Conservation (phyloP, 2,329 filamentous ascomycete genomes). For the Cladosporium sp. region DNA sequence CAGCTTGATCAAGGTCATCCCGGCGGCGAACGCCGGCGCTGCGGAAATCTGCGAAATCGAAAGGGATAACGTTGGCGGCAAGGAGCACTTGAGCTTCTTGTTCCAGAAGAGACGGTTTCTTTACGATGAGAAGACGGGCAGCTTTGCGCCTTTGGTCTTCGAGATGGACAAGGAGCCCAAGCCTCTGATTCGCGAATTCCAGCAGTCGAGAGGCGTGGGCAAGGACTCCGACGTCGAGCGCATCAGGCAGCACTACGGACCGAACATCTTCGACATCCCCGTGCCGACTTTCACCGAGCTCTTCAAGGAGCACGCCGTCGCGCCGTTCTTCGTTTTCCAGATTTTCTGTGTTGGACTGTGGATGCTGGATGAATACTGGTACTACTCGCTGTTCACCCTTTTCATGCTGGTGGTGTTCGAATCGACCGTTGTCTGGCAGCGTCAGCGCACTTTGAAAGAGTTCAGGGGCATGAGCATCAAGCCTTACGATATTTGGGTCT, state of each 20-base stretch:
- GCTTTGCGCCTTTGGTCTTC: constrained; percentile 80
- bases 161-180: constrained; percentile 81
- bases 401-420: constrained; percentile 98
- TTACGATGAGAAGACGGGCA: constrained; percentile 65
- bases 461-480: constrained; percentile 99
- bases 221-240: constrained; percentile 71
- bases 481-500: constrained; percentile 92
- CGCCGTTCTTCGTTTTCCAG: constrained; percentile 99
- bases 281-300: constrained; percentile 93
- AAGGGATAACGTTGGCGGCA: constrained; percentile 71
- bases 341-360: constrained; percentile 97
- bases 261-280: constrained; percentile 96
- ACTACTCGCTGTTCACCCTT: constrained; percentile 97
- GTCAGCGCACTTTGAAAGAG: constrained; percentile 90
- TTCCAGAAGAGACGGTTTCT: constrained; percentile 98
- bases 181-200: constrained; percentile 72
- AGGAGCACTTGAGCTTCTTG: constrained; percentile 78
- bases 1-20: constrained; percentile 86
- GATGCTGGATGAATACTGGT: constrained; percentile 99
- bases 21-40: constrained; percentile 80
- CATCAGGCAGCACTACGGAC: constrained; percentile 87
- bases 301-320: constrained; percentile 97
- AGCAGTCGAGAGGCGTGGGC: constrained; percentile 71
- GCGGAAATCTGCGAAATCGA: constrained; percentile 82
- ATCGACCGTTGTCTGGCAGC: constrained; percentile 98